A percentile compares a stretch with the other conserved stretches of the same genome.
Conservation (phyloP, 169 alveolate genomes). For the Plasmodium vivax region DNA sequence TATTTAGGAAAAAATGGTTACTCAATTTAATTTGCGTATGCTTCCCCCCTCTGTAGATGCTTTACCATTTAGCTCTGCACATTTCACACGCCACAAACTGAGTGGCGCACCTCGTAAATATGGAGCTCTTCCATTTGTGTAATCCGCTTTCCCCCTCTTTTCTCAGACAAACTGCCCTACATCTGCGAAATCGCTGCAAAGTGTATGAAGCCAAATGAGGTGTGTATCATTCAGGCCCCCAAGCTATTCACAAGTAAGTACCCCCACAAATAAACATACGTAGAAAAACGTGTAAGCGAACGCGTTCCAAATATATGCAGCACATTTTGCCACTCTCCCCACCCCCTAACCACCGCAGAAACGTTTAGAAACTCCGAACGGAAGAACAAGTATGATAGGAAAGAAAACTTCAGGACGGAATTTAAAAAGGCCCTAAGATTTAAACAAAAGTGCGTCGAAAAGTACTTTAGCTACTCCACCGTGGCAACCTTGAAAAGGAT, state of each 20-base stretch:
- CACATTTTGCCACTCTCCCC: background rate
- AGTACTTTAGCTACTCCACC: background rate
- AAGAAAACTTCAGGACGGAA: slow-evolving; percentile 60
- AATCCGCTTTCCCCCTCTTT: background rate
- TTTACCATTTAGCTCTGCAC: background rate
- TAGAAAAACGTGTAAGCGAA: background rate
- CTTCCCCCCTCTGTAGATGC: background rate
- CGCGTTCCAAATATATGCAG: background rate
- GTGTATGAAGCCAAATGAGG: slow-evolving; percentile 66
- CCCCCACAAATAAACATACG: background rate
- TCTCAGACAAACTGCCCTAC: slow-evolving; percentile 57
- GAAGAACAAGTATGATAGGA: slow-evolving; percentile 51
- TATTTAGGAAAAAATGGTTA: slow-evolving; percentile 74
- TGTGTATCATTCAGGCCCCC: slow-evolving; percentile 68
- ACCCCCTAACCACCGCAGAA: slow-evolving; percentile 11
- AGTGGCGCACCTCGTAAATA: background rate
- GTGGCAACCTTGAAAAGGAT: slow-evolving; percentile 12
- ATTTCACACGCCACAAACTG: background rate
- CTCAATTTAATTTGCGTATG: background rate
- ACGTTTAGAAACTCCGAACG: slow-evolving; percentile 53
- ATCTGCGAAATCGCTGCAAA: slow-evolving; percentile 66
- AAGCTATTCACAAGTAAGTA: slow-evolving; percentile 42
- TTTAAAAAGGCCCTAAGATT: slow-evolving; percentile 53
- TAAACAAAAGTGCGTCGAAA: slow-evolving; percentile 63
- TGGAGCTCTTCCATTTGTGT: background rate